Evolutionary conservation across 306 rosid species (phyloP), one percentile per base, ranked within the genome.

Genomic region (Amphicarpaea edgeworthii): DNA sequence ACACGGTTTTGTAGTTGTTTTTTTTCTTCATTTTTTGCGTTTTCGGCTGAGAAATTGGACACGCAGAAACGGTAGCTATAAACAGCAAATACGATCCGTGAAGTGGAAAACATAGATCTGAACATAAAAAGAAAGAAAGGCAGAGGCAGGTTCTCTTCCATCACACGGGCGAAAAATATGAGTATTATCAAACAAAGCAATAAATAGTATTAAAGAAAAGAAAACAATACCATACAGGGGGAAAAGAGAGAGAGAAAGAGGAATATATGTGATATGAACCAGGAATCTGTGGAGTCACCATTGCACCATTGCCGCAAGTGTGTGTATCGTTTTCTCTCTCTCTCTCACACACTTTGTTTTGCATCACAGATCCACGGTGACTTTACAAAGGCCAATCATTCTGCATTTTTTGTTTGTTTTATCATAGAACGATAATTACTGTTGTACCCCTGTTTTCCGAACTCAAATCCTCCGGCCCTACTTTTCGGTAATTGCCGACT

Each of bases 281-380:
- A 74, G 86, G 91, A 85, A 91, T 81, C 87, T 53, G 67, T 60
- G 72, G 85, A 80, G 87, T 78, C 84, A 23, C 80, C 89, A 54
- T 78, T 67, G 79, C 84, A 23, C 80, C 89, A 54, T 78, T 67
- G 79, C 89, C 68, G 76, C 81, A 73, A 80, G 69, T 50, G 55
- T 72, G 34, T 57, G 50, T 4, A 23, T 12, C 75, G 6, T 58
- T 24, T 43, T 40, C 59, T 26, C 68, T 70, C 55, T 28, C 73
- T 16, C 28, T 34, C 49, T 46, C n/a, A n/a, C n/a, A n/a, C n/a
- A n/a, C 23, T 40, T 8, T 42, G 12, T 32, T 4, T 49, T 23
- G 79, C 76, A 40, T 55, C 54, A 37, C 62, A 50, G 70, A 77
- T 16, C 76, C 76, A 60, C 76, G 10, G 76, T 17, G 63, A 42